Evolutionary conservation across 2,329 filamentous ascomycete species (phyloP), one percentile per base, ranked within the genome.

Genomic region (Alternaria sp.): DNA sequence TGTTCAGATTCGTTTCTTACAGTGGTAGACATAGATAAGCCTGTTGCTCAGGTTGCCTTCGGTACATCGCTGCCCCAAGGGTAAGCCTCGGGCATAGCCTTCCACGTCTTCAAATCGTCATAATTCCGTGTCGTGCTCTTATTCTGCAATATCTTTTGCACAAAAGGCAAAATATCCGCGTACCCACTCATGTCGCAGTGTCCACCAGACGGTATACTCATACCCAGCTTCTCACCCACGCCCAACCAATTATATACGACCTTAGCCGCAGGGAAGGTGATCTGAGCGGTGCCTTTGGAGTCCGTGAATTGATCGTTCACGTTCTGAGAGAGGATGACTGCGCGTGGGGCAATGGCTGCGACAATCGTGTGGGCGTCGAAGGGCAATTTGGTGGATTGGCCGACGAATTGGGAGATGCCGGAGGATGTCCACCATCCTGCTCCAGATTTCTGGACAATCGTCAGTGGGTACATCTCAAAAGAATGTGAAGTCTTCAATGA

Each of bases 131-230:
- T 82, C 47, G 82, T 81, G n/a, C 78, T 77, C 62, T 81, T 81
- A 19, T 82, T 83, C 61, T 83, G 81, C 28, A 85, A 77, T 23
- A 84, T 78, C 69, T 84, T 83, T 61, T 82, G 79, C 21, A 85
- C 84, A 70, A 82, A 85, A 5, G 83, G 83, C 50, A 85, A 69
- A 8, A 86, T 79, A 58, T 82, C 80, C n/a, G 80, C 76, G 40
- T 81, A 85, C 51, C 84, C 84, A 54, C 80, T 82, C 76, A 82
- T 80, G 65, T 85, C 84, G 66, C 83, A 86, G 64, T 86, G 84
- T 0, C 79, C 83, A 7, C 84, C 83, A 23, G 78, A 78, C 3
- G 83, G 76, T 50, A 86, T 80, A 40, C 80, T 81, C 77, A 86
- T 83, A 30, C 77, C 84, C 30, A 86, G 81, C 60, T 74, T 63